These are phyloP conservation scores for Emmonsiellopsis sp. DNA, from an alignment of 2,329 filamentous ascomycete species.

Conservation along the genomic window DNA sequence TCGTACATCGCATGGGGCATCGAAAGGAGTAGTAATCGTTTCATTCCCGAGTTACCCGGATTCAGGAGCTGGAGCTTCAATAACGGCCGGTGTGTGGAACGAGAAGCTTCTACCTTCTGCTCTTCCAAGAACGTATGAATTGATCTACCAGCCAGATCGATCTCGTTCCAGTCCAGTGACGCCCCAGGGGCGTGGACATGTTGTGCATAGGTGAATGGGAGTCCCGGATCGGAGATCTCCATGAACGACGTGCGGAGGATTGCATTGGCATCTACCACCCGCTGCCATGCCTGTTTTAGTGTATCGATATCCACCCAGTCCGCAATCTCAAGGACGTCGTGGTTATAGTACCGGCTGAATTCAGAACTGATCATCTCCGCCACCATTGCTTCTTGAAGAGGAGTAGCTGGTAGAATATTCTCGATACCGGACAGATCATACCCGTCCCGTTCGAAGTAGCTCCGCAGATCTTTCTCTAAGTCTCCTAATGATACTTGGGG, in stretches of 20 bases:
- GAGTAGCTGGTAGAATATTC: conserved; percentile 62
- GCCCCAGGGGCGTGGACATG: conserved; percentile 31
- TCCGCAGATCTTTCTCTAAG: conserved; percentile 25
- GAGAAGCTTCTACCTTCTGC: conserved; percentile 10
- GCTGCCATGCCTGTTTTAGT: conserved; percentile 54
- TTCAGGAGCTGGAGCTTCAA: conserved; percentile 29
- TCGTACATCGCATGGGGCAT: conserved; percentile 85
- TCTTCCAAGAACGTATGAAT: conserved; percentile 18
- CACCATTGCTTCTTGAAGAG: conserved; percentile 79
- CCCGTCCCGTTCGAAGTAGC: conserved; percentile 28
- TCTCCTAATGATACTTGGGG: not conserved
- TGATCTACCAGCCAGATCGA: conserved; percentile 12
- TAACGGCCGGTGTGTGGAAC: conserved; percentile 18
- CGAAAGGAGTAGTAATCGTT: conserved; percentile 51
- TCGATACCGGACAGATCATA: conserved; percentile 41
- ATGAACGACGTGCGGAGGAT: conserved; percentile 70
- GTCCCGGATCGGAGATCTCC: conserved; percentile 51
- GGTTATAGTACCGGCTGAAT: conserved; percentile 74
- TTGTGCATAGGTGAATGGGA: conserved; percentile 51
- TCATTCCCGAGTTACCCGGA: conserved; percentile 16
- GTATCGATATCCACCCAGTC: conserved; percentile 45
- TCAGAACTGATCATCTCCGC: conserved; percentile 69
- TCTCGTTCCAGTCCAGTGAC: conserved; percentile 27
- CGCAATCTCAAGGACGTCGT: conserved; percentile 61
- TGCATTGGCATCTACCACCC: conserved; percentile 52